Percentiles rank a stretch among this genome's conserved stretches.
Conservation (phyloP, 345 rosid species). For the Clarkia xantiana region DNA sequence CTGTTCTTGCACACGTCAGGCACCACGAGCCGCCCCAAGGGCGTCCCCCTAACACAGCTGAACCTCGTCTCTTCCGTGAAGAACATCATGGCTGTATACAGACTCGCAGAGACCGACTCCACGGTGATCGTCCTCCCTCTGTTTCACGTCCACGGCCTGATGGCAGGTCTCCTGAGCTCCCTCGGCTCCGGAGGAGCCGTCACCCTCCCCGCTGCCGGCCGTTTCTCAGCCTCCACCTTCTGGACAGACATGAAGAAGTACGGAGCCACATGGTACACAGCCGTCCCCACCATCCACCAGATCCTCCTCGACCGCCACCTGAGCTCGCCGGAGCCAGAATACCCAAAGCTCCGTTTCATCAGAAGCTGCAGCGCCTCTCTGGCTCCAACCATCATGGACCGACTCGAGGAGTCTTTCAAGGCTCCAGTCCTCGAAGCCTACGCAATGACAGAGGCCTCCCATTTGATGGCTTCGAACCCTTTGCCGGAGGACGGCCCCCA, state of each 20-base stretch:
- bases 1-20: slow-evolving; percentile 68
- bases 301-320: slow-evolving; percentile 67
- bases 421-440: slow-evolving; percentile 87
- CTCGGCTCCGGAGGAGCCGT: slow-evolving; percentile 67
- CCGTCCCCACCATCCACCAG: slow-evolving; percentile 87
- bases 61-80: slow-evolving; percentile 42
- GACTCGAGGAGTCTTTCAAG: slow-evolving; percentile 63
- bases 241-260: slow-evolving; percentile 60
- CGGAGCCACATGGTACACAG: slow-evolving; percentile 88
- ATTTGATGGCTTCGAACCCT: slow-evolving; percentile 70
- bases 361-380: slow-evolving; percentile 85
- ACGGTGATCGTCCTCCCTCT: slow-evolving; percentile 68
- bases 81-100: slow-evolving; percentile 61
- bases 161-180: slow-evolving; percentile 68
- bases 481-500: slow-evolving; percentile 66
- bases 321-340: slow-evolving; percentile 36
- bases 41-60: slow-evolving; percentile 57
- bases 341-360: slow-evolving; percentile 66
- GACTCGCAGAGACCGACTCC: slow-evolving; percentile 58
- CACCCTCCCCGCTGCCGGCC: slow-evolving; percentile 61
- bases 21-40: slow-evolving; percentile 76
- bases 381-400: slow-evolving; percentile 56
- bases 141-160: slow-evolving; percentile 76
- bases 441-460: slow-evolving; percentile 88
- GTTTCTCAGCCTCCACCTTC: slow-evolving; percentile 75